A percentile compares a stretch with the other conserved stretches of the same genome.
phyloP scores from a whole-genome alignment of 352 stramenopile genomes.

The Phytophthora lateralis region DNA sequence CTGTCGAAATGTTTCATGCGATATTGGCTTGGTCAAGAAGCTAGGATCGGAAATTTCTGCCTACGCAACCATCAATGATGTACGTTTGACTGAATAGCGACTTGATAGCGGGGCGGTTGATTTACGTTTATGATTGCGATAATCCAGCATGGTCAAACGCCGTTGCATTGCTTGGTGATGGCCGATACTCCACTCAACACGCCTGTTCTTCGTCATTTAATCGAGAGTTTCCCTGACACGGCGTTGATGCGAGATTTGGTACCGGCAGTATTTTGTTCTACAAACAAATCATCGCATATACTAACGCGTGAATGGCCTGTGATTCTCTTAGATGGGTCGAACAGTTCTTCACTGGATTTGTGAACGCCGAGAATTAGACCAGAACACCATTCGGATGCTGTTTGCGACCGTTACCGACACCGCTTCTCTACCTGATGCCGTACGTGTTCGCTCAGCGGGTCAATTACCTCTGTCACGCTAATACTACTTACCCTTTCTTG shows the following conservation, averaged over 20 bases:
- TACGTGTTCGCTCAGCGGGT: conserved; percentile 6
- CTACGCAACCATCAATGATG: conserved; percentile 49
- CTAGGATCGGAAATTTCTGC: conserved; percentile 34
- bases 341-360: conserved; percentile 67
- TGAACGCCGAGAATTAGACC: conserved; percentile 34
- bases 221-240: conserved; percentile 40
- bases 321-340: conserved; percentile 41
- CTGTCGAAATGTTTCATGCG: conserved; percentile 48
- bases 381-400: conserved; percentile 26
- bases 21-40: conserved; percentile 48
- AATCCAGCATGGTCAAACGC: conserved; percentile 43
- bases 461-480: too few species aligned
- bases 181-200: conserved; percentile 34
- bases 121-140: neutral
- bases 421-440: conserved; percentile 19
- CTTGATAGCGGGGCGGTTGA: neutral
- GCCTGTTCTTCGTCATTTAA: conserved; percentile 41
- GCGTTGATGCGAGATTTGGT: conserved; percentile 46
- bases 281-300: neutral
- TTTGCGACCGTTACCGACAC: conserved; percentile 26
- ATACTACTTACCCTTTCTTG: conserved; percentile 9
- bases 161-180: conserved; percentile 52
- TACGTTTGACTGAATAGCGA: conserved; percentile 8
- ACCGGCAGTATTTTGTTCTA: conserved; percentile 1
- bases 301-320: neutral